phyloP scores from a whole-genome alignment of 169 alveolate species.

The Plasmodium cynomolgi region DNA sequence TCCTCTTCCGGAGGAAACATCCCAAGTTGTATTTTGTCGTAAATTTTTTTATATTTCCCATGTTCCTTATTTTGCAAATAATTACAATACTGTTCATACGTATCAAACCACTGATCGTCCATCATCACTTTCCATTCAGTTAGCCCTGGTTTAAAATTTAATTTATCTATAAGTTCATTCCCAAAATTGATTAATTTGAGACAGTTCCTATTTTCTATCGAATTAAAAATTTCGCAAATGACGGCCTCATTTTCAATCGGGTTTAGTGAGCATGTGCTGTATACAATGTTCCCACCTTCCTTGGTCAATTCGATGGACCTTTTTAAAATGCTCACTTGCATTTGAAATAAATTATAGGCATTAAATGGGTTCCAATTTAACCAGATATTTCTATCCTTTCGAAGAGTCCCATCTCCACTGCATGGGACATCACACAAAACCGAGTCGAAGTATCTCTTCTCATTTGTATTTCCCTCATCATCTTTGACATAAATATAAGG shows the following conservation, averaged over 20 bases:
- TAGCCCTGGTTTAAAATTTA: constrained; percentile 82
- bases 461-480: constrained; percentile 47
- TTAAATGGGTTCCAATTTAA: constrained; percentile 94
- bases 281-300: constrained; percentile 86
- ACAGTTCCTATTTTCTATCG: constrained; percentile 82
- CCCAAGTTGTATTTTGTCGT: constrained; percentile 76
- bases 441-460: constrained; percentile 87
- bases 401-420: constrained; percentile 97
- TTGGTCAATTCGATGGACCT: constrained; percentile 89
- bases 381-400: constrained; percentile 95
- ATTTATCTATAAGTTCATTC: constrained; percentile 79
- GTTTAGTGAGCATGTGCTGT: constrained; percentile 97
- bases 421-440: constrained; percentile 97
- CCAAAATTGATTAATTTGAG: constrained; percentile 87
- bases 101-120: constrained; percentile 75
- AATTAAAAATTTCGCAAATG: constrained; percentile 86
- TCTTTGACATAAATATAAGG: constrained; percentile 61
- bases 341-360: constrained; percentile 92
- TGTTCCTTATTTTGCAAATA: constrained; percentile 30
- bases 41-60: constrained; percentile 49
- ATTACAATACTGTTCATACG: constrained; percentile 49
- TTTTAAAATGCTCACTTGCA: constrained; percentile 90
- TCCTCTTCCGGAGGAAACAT: constrained; percentile 76
- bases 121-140: constrained; percentile 83
- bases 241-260: constrained; percentile 97